Base-by-base conservation (phyloP, 2,329 filamentous ascomycete species). In the Gyromitra esculenta region DNA sequence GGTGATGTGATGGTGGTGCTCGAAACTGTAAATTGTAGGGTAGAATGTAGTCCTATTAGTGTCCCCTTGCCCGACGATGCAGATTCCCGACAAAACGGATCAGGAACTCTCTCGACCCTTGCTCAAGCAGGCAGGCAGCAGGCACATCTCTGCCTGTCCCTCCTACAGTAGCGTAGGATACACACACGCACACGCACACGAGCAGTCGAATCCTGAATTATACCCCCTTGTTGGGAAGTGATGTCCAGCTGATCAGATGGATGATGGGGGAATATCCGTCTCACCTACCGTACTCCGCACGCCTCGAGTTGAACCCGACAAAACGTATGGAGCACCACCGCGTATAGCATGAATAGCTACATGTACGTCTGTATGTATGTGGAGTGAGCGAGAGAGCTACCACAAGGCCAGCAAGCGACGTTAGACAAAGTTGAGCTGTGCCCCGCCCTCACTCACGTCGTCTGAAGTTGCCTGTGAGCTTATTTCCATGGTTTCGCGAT, bases 61-160 rank as follows among this genome's bases (percentile, higher is more conserved):
- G 48, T 59, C 63, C 56, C 63, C 63, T 69, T 63, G 74, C 63
- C 74, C 74, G 18, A 43, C 62, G 64, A 69, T 77, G 75, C 66
- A 77, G 75, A 77, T 77, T 77, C 75, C 75, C 75, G 75, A 77
- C 75, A 69, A 75, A 70, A 75, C 75, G 75, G 75, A 65, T 75
- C 71, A 77, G 75, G 75, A 75, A 77, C 75, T 63, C 75, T 78
- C 64, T 57, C 62, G 70, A 77, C 77, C 76, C 79, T 73, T 77
- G 67, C 69, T 79, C 57, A 68, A 39, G 41, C 56, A 64, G 64
- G 59, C 70, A 74, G 63, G 56, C 56, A 63, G 63, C 54, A 68
- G 57, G 70, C 70, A 56, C 63, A 39, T 54, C 25, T 62, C 73
- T 59, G 73, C 45, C 66, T 41, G 13, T 35, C 35, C 68, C 56